Conservation (phyloP, 371 early-diverging fungal species). For the Enteropsectra breve region DNA sequence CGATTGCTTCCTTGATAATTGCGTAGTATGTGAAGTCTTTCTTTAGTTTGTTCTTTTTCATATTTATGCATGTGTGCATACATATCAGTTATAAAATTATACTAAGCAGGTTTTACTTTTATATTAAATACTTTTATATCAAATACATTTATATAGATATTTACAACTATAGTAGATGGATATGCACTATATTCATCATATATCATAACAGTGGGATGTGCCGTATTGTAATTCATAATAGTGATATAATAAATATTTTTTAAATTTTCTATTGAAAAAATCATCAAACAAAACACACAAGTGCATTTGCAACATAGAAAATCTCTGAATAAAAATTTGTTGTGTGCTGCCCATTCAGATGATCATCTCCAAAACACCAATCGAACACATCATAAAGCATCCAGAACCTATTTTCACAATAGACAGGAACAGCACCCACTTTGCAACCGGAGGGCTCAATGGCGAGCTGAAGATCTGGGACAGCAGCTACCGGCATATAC, state of each 20-base stretch:
- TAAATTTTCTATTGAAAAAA: too few species aligned
- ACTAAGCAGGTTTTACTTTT: background rate
- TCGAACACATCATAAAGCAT: slow-evolving; percentile 34
- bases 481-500: background rate
- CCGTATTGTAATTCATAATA: too few species aligned
- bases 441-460: slow-evolving; percentile 18
- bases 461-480: slow-evolving; percentile 50
- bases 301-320: too few species aligned
- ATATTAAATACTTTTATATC: too few species aligned
- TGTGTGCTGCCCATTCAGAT: too few species aligned
- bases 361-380: slow-evolving; percentile 28
- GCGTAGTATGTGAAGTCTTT: slow-evolving; percentile 43
- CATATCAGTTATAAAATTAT: background rate
- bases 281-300: too few species aligned
- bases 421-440: slow-evolving; percentile 4
- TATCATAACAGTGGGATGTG: too few species aligned
- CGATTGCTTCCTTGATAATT: slow-evolving; percentile 44
- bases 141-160: too few species aligned
- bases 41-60: slow-evolving; percentile 27
- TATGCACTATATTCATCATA: too few species aligned
- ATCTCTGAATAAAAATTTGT: too few species aligned
- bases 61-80: background rate
- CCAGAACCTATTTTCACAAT: slow-evolving; percentile 43
- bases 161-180: too few species aligned
- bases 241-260: too few species aligned